Conservation (phyloP, 257 asterid genomes). For the Cordia subcordata region DNA sequence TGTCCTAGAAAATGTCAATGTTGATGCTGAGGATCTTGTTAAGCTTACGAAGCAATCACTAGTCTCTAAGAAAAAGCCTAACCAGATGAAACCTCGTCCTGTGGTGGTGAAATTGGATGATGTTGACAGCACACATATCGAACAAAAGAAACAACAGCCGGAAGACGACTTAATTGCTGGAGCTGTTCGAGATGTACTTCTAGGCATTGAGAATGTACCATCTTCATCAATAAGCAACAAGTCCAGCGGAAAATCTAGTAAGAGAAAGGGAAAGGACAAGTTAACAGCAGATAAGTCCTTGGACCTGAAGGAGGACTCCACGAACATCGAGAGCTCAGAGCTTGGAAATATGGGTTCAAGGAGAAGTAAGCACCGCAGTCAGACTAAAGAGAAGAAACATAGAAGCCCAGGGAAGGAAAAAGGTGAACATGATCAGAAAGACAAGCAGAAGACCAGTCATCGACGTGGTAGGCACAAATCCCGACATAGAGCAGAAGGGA, state of each 20-base stretch:
- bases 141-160: slow-evolving; percentile 30
- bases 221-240: slow-evolving; percentile 46
- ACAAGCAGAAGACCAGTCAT: slow-evolving; percentile 41
- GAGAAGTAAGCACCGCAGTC: slow-evolving; percentile 36
- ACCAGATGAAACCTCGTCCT: slow-evolving; percentile 70
- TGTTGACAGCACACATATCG: slow-evolving; percentile 35
- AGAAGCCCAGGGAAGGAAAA: slow-evolving; percentile 41
- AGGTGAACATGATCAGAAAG: slow-evolving; percentile 45
- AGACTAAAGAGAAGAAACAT: slow-evolving; percentile 55
- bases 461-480: slow-evolving; percentile 54
- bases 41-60: slow-evolving; percentile 79
- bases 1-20: slow-evolving; percentile 30
- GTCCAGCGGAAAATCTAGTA: slow-evolving; percentile 35
- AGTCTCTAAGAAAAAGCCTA: slow-evolving; percentile 46
- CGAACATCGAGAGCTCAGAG: slow-evolving; percentile 27
- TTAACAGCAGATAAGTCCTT: slow-evolving; percentile 14
- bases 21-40: slow-evolving; percentile 51
- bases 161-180: slow-evolving; percentile 66
- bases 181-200: slow-evolving; percentile 80
- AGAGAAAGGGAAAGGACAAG: slow-evolving; percentile 40
- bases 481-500: slow-evolving; percentile 52
- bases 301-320: slow-evolving; percentile 23
- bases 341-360: slow-evolving; percentile 31
- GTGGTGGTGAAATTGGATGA: slow-evolving; percentile 86
- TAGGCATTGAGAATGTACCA: slow-evolving; percentile 61